Evolutionary conservation across 768 basidiomycete genomes (phyloP), one percentile per base, ranked within the genome.

Genomic region (Termitomyces sp.): DNA sequence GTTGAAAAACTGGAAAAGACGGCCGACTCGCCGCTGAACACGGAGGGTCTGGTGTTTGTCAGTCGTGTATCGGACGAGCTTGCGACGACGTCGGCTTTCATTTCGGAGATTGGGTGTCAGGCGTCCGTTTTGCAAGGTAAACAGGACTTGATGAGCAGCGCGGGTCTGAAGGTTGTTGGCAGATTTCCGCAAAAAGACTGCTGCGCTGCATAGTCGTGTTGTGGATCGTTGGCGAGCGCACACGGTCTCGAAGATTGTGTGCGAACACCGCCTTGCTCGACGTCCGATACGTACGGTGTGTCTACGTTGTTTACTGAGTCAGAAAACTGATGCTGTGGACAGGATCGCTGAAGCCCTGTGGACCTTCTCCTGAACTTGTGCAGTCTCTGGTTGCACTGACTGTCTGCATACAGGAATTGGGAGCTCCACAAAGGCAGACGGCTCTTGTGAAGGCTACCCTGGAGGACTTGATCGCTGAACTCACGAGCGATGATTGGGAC

Each of bases 371-470:
- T 47, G 67, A 71, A 42, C 73, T 89, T 50, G 72, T 85, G 55
- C 74, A 79, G 42, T 79, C 82, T 17, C 67, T 91, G 51, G 66
- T 84, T 44, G 67, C 74, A 1, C 68, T 91, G 17, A 80, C 80
- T 32, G 73, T 75, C 14, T 76, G 78, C 3, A 69, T 86, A 50
- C 80, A 82, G 61, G 74, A 79, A n/a, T 68, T 90, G 12, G 84
- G 83, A 1, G 67, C 80, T 48, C 70, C 75, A 42, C 70, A 73
- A 51, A 68, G 76, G 43, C 67, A 67, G 42, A 41, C 64, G 52
- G 43, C 60, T n/a, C 64, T 77, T 35, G 67, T 75, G 30, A 69
- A 73, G 62, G 67, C 72, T 57, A 70, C 78, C 39, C 61, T 82
- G 23, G 66, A 64, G 59, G 69, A 66, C 61, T 78, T 77, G 68